Conservation (phyloP, 169 alveolate species). For the Plasmodium blacklocki region DNA sequence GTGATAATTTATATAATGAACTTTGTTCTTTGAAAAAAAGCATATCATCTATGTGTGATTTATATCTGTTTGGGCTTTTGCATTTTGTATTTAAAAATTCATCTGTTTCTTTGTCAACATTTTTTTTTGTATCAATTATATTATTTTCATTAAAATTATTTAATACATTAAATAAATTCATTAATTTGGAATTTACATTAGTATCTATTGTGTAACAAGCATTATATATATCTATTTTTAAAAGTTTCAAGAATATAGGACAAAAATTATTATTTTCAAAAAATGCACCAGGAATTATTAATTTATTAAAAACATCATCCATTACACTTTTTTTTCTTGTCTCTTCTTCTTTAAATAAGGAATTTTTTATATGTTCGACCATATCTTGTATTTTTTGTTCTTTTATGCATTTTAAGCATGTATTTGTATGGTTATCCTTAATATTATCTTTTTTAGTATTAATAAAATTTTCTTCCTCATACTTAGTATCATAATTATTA, state of each 20-base stretch:
- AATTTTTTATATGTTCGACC: constrained; percentile 18
- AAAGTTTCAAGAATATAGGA: constrained; percentile 67
- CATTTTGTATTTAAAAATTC: background rate
- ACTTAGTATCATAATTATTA: background rate
- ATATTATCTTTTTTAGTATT: background rate
- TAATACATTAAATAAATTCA: constrained; percentile 11
- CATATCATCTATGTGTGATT: constrained; percentile 22
- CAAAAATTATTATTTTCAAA: constrained; percentile 75
- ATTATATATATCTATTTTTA: constrained; percentile 65
- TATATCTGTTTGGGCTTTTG: background rate
- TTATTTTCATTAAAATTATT: constrained; percentile 36
- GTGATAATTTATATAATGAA: constrained; percentile 64
- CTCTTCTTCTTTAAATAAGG: constrained; percentile 10
- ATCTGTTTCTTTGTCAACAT: background rate
- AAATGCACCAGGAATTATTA: constrained; percentile 72
- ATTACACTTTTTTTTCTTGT: constrained; percentile 29
- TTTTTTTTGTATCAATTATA: background rate
- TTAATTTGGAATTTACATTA: constrained; percentile 20
- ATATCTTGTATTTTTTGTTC: background rate
- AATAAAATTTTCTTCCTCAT: background rate
- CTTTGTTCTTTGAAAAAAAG: constrained; percentile 41
- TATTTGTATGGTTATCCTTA: background rate
- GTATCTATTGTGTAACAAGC: constrained; percentile 18
- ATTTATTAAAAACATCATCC: constrained; percentile 35
- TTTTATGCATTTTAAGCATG: background rate